Evolutionary conservation across 2,329 filamentous ascomycete species (phyloP).

Genomic region (Elsinoe australis): DNA sequence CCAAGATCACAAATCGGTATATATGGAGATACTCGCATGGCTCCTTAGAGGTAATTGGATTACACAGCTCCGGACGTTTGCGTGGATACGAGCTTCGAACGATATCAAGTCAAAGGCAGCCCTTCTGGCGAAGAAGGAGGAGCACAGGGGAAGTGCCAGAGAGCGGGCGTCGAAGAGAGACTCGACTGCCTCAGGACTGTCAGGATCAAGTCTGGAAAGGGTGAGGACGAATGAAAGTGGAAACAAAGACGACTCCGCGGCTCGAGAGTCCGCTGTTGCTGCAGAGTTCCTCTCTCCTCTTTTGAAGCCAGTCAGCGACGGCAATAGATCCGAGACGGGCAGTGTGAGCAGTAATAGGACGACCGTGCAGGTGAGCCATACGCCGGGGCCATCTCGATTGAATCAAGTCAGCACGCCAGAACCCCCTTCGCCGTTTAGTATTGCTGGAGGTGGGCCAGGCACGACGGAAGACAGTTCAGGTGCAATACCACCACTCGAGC

Average conservation of each 20-base stretch:
- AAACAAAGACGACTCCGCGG: not conserved
- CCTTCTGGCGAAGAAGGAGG: conserved; percentile 9
- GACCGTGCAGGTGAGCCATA: conserved; percentile 9
- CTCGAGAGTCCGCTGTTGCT: not conserved
- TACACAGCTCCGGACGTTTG: conserved; percentile 84
- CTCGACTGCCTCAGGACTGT: conserved; percentile 11
- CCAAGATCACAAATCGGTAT: conserved; percentile 77
- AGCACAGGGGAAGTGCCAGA: conserved; percentile 14
- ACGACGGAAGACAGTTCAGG: conserved; percentile 6
- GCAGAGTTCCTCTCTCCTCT: conserved; percentile 12
- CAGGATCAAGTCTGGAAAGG: conserved; percentile 11
- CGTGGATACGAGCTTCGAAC: conserved; percentile 53
- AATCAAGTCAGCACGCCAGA: conserved; percentile 13
- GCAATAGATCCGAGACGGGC: conserved; percentile 12
- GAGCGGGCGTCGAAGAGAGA: conserved; percentile 10
- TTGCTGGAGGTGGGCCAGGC: not conserved
- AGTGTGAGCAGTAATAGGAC: conserved; percentile 14
- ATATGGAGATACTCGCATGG: conserved; percentile 89
- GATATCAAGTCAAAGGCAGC: conserved; percentile 20
- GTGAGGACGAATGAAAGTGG: conserved; percentile 8
- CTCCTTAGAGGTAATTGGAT: conserved; percentile 89
- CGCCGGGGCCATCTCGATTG: conserved; percentile 8
- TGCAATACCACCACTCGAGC: conserved; percentile 13
- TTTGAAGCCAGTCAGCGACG: conserved; percentile 13
- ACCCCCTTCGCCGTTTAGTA: conserved; percentile 14